These are phyloP conservation scores for Galerina marginata DNA, from an alignment of 768 basidiomycete genomes.

Conservation along the genomic window DNA sequence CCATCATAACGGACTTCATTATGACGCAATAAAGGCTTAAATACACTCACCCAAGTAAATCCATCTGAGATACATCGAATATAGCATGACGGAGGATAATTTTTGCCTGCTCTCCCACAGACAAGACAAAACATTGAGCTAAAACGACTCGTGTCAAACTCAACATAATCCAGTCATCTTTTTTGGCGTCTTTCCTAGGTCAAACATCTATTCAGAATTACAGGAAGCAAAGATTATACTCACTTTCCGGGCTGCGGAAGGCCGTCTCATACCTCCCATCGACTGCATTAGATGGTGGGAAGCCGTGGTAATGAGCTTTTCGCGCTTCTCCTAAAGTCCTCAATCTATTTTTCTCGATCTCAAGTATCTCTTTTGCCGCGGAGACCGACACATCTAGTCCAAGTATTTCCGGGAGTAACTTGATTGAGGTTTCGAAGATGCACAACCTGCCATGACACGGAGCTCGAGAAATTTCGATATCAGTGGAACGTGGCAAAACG, in stretches of 20 bases:
- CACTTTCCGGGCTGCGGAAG: constrained; percentile 56
- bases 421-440: constrained; percentile 58
- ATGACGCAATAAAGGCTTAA: too few relatives aligned
- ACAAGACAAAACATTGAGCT: constrained; percentile 27
- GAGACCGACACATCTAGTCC: constrained; percentile 24
- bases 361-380: constrained; percentile 45
- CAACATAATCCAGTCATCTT: constrained; percentile 35
- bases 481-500: constrained; percentile 17
- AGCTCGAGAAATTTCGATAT: constrained; percentile 30
- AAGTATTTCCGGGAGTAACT: constrained; percentile 39
- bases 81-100: constrained; percentile 14
- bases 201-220: background rate
- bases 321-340: constrained; percentile 37
- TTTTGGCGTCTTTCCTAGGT: constrained; percentile 28
- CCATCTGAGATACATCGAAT: constrained; percentile 23
- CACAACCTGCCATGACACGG: constrained; percentile 53
- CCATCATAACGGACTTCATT: too few relatives aligned
- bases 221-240: constrained; percentile 22
- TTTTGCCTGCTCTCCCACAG: constrained; percentile 27
- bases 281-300: constrained; percentile 59
- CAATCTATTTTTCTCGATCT: constrained; percentile 43
- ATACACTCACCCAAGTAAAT: constrained; percentile 19
- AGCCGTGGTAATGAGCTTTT: constrained; percentile 43
- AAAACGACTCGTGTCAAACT: constrained; percentile 24
- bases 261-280: constrained; percentile 54